phyloP scores from a whole-genome alignment of 2,329 filamentous ascomycete genomes.

The Penicillium sp. region DNA sequence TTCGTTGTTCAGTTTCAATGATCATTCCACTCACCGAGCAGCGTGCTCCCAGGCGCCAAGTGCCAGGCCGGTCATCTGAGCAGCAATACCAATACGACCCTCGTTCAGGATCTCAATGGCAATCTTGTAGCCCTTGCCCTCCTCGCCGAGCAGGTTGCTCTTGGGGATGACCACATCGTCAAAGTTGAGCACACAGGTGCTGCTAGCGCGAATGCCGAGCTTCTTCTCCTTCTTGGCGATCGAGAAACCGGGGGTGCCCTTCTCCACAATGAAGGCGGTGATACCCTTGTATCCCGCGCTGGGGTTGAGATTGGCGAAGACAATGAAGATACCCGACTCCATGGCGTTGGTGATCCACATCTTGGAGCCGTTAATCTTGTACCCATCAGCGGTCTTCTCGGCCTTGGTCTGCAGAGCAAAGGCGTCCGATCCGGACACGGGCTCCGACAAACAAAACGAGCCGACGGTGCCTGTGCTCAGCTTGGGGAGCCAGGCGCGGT shows the following conservation, averaged over 20 bases:
- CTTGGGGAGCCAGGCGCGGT: constrained; percentile 86
- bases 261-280: constrained; percentile 92
- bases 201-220: constrained; percentile 92
- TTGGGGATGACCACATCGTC: constrained; percentile 91
- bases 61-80: constrained; percentile 97
- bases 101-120: constrained; percentile 94
- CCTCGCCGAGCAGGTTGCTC: constrained; percentile 83
- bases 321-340: constrained; percentile 93
- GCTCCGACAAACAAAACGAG: constrained; percentile 91
- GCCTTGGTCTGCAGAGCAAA: constrained; percentile 94
- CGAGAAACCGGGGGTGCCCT: constrained; percentile 81
- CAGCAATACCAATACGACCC: constrained; percentile 94
- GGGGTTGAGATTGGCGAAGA: constrained; percentile 93
- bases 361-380: constrained; percentile 86
- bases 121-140: constrained; percentile 96
- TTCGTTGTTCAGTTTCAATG: background rate
- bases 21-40: constrained; percentile 59
- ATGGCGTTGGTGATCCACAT: constrained; percentile 99
- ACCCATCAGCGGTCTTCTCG: constrained; percentile 77
- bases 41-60: constrained; percentile 96
- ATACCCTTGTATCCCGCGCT: constrained; percentile 96
- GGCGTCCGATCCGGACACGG: constrained; percentile 89
- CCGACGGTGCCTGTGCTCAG: constrained; percentile 87
- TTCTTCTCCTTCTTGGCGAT: constrained; percentile 99
- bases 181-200: constrained; percentile 96